Conservation (phyloP, 495 filamentous ascomycete genomes). For the Coniosporium apollinis region DNA sequence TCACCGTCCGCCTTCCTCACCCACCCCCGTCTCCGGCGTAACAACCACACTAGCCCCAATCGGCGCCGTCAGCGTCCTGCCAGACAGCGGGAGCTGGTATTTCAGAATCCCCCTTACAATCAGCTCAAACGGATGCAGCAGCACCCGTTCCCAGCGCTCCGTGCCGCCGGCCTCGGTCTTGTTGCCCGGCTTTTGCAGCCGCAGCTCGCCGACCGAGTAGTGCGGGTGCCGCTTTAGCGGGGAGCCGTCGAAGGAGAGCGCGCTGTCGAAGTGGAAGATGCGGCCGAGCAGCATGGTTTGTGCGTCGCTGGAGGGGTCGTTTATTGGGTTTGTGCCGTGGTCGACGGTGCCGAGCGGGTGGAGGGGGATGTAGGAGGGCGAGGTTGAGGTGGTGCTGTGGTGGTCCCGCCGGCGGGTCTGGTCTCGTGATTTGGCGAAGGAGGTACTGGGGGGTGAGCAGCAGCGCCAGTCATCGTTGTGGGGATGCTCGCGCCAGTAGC, state of each 20-base stretch:
- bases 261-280: constrained; percentile 72
- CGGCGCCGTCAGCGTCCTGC: constrained; percentile 38
- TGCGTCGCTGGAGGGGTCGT: constrained; percentile 44
- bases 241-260: constrained; percentile 73
- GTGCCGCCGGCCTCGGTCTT: constrained; percentile 71
- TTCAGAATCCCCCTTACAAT: constrained; percentile 79
- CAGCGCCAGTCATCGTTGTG: constrained; percentile 16
- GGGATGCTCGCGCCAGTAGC: constrained; percentile 48
- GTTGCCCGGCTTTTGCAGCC: constrained; percentile 68
- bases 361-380: no score
- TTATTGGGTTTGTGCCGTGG: constrained; percentile 55
- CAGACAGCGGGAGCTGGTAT: constrained; percentile 74
- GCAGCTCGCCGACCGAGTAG: constrained; percentile 63
- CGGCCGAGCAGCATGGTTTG: constrained; percentile 82
- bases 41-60: constrained; percentile 36
- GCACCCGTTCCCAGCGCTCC: constrained; percentile 79
- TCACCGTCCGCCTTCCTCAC: background rate
- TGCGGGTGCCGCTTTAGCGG: constrained; percentile 53
- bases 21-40: constrained; percentile 29
- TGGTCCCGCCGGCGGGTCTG: background rate
- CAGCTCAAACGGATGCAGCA: constrained; percentile 81
- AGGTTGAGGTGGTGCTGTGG: background rate
- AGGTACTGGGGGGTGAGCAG: constrained; percentile 2
- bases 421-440: background rate
- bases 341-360: constrained; percentile 31